Evolutionary conservation across 2,329 filamentous ascomycete species (phyloP).

Genomic region (Capronia americana): DNA sequence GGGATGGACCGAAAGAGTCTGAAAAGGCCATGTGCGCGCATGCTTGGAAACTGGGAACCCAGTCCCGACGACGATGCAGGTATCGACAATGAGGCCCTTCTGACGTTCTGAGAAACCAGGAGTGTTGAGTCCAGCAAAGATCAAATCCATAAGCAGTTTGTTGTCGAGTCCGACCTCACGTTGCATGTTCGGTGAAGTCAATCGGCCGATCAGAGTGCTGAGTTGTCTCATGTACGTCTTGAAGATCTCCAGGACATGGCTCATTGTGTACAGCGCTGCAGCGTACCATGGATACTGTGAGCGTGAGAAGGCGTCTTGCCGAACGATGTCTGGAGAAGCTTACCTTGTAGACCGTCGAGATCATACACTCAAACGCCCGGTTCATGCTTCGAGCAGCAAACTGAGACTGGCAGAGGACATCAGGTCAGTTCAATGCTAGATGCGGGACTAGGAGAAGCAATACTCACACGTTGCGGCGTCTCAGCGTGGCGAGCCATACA

Average conservation of each 20-base stretch:
- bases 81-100: constrained; percentile 30
- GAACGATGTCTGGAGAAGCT: not conserved
- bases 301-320: constrained; percentile 18
- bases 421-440: constrained; percentile 7
- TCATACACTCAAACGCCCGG: constrained; percentile 60
- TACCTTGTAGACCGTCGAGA: constrained; percentile 60
- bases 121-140: constrained; percentile 50
- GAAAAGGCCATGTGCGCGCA: constrained; percentile 37
- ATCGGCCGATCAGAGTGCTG: constrained; percentile 70
- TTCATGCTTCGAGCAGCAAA: constrained; percentile 58
- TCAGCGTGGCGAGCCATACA: constrained; percentile 56
- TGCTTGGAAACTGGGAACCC: constrained; percentile 29
- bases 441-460: not conserved
- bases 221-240: constrained; percentile 62
- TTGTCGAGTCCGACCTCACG: constrained; percentile 48
- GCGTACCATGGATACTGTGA: constrained; percentile 59
- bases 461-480: constrained; percentile 56
- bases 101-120: constrained; percentile 54
- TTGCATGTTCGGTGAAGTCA: constrained; percentile 42
- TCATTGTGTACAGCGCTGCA: constrained; percentile 52
- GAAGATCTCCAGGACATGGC: constrained; percentile 56
- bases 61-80: constrained; percentile 11
- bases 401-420: constrained; percentile 49
- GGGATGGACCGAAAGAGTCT: constrained; percentile 30
- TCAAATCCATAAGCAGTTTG: constrained; percentile 48